Base-by-base conservation (phyloP, 768 basidiomycete genomes). In the Naganishia vishniacii region DNA sequence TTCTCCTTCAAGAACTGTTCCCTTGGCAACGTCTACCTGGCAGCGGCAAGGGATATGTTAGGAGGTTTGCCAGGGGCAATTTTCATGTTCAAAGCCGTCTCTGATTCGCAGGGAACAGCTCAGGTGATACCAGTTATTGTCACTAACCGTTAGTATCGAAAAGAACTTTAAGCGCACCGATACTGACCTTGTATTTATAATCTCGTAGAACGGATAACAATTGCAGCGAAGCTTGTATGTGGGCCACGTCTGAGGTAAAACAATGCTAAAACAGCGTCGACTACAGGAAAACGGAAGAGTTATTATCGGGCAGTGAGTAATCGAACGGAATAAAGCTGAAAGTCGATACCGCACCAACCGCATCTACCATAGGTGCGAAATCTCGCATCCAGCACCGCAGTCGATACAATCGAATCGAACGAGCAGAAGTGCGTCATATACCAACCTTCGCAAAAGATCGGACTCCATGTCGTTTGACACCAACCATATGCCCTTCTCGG, bases 31-130 rank as follows among this genome's bases (percentile, higher is more conserved):
- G 92, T 91, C 73, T 88, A 94, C 73, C 80, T 97, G 26, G 88
- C 91, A 7, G 91, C 89, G 15, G 88, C 91, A 3, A 87, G 89
- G 69, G 84, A 83, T 13, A 91, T 97, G 79, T 91, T 97, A 72
- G 86, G 91, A 5, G 94, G 91, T 31, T 81, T 97, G 8, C 91
- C 93, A 12, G 89, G 90, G 1, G 91, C 93, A 13, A 89, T 97
- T 67, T 97, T 94, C 77, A 80, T 95, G 45, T 93, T 97, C 74
- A 87, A 90, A 29, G 89, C 89, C 1, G 91, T 95, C 68, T 91
- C 91, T 0, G 87, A 84, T 71, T 90, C 88, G 62, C 84, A 88
- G 71, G 79, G 80, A 42, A 64, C 84, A 87, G 71, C 79, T 79
- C 47, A 64, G 78, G 93, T 98, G 63, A 79, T 94, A 1, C 93